Base-by-base conservation (phyloP, 805 yeast species). In the Tetrapisispora arboricola region DNA sequence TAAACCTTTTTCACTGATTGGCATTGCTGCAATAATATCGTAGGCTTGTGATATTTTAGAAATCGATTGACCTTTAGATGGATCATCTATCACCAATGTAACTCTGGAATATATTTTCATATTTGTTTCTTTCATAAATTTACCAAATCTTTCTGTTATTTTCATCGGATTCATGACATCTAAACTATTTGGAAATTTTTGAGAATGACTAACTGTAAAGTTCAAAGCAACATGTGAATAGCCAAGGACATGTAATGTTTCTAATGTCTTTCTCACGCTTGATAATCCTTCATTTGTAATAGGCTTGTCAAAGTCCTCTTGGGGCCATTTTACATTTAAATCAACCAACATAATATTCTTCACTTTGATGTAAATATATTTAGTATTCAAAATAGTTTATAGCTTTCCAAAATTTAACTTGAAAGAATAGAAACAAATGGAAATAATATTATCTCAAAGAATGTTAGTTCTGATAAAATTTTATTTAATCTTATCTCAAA, bases 11-110 rank as follows among this genome's bases (percentile, higher is more conserved):
- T 92, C 98, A 38, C 80, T 74, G 18, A 67, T 51, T 1, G 98
- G 98, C 48, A 78, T 73, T 1, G 90, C 79, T 0, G 96, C 84
- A 7, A 92, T 68, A 2, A 92, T 60, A 57, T 92, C 97, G 56
- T 82, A 92, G 10, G 54, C 57, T 36, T 58, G 60, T 6, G 61
- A 54, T 15, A 60, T 57, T 39, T 59, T 60, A 12, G 59, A 44
- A 21, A 60, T 42, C 13, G 59, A 76, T 50, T 80, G 90, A 32
- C 83, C 76, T 48, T 83, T 83, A 7, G 85, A 68, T 1, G 90
- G 80, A 46, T 87, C 96, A 45, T 77, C 83, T 9, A 88, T 72
- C 11, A 77, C 66, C 7, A 92, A 54, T 0, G 97, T 92, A 20
- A 84, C 68, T 43, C 98, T 65, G 1, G 87, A 72, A 50, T 75